These are phyloP conservation scores for Chimonanthus salicifolius DNA, from an alignment of 164 flowering plant species.

Conservation along the genomic window DNA sequence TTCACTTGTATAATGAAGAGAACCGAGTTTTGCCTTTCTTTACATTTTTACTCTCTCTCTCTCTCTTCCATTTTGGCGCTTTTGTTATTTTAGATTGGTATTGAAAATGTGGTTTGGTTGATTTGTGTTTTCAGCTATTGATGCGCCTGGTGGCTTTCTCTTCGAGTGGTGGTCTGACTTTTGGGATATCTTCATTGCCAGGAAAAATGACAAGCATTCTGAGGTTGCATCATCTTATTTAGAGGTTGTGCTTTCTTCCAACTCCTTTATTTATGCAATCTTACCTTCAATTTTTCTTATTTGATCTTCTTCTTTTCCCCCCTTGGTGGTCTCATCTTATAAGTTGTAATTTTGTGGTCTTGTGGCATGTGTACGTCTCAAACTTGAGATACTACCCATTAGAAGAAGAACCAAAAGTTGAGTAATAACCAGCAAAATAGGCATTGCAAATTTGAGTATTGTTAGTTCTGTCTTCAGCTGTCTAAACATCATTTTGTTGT, in stretches of 20 bases:
- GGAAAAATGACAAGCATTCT: constrained; percentile 67
- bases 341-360: not conserved
- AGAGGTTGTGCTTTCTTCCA: constrained; percentile 33
- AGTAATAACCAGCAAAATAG: not conserved
- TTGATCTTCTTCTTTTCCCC: not conserved
- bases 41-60: not conserved
- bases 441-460: too few species aligned
- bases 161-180: constrained; percentile 92
- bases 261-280: too few species aligned
- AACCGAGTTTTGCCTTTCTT: not conserved
- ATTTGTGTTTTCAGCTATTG: constrained; percentile 47
- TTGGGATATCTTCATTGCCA: constrained; percentile 80
- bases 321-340: not conserved
- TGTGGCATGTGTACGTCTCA: not conserved
- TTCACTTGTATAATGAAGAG: not conserved
- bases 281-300: not conserved
- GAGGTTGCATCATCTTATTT: constrained; percentile 63
- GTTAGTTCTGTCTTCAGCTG: not conserved
- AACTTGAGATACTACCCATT: not conserved
- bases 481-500: too few species aligned
- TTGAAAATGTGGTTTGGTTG: not conserved
- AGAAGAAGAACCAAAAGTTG: not conserved
- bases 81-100: not conserved
- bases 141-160: constrained; percentile 85
- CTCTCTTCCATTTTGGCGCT: not conserved